These are phyloP conservation scores for Paraglomus occultum DNA, from an alignment of 192 early-diverging fungal species.

Conservation along the genomic window DNA sequence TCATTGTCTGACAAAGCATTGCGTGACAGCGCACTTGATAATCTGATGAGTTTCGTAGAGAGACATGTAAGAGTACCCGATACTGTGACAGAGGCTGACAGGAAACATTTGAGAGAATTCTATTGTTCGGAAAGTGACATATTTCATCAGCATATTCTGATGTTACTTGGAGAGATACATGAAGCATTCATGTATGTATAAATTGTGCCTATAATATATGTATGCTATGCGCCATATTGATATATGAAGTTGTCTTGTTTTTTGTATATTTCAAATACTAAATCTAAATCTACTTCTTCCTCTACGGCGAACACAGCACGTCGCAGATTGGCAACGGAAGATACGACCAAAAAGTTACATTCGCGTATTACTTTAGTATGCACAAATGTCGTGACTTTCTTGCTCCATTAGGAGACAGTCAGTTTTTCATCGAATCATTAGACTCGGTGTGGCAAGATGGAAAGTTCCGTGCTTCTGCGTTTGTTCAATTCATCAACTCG, in stretches of 20 bases:
- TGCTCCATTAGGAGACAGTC: not conserved
- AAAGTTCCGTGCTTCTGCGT: not conserved
- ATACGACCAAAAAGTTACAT: constrained; percentile 23
- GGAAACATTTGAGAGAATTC: constrained; percentile 3
- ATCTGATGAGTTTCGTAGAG: constrained; percentile 19
- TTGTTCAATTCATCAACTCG: constrained; percentile 20
- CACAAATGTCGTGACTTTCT: constrained; percentile 23
- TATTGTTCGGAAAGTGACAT: constrained; percentile 20
- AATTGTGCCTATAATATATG: too few relatives aligned
- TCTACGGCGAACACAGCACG: not conserved
- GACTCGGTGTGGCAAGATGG: constrained; percentile 12
- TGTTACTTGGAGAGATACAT: constrained; percentile 28
- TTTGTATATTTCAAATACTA: not conserved
- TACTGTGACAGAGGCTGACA: not conserved
- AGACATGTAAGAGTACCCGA: constrained; percentile 12
- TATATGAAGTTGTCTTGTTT: not conserved
- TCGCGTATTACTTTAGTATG: constrained; percentile 23
- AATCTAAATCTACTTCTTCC: not conserved
- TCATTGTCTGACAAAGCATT: not conserved
- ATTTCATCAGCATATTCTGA: constrained; percentile 21
- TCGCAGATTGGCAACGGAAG: constrained; percentile 6
- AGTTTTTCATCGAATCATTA: not conserved
- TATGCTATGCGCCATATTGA: too few relatives aligned
- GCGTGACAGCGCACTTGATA: constrained; percentile 12
- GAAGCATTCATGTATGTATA: constrained; percentile 27